Base-by-base conservation (phyloP, 2,329 filamentous ascomycete genomes). In the Pestalotiopsis sp. region DNA sequence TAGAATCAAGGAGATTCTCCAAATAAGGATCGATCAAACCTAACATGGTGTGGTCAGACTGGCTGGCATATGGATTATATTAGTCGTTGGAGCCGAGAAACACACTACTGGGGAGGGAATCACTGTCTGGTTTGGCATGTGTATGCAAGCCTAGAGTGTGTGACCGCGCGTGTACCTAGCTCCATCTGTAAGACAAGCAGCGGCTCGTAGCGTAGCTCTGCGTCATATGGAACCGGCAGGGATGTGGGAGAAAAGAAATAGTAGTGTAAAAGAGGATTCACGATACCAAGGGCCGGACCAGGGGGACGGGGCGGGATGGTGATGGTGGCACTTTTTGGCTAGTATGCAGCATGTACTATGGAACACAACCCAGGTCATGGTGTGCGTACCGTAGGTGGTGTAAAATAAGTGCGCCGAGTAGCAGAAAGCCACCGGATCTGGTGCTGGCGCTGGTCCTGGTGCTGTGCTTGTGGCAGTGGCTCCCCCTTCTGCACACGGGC, bases 201-300 rank as follows among this genome's bases (percentile, higher is more conserved):
- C 74, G 75, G 75, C 71, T 73, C 72, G 73, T 74, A 70, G 75
- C 74, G 73, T 74, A 70, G 75, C 74, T 75, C 77, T 78, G 77
- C 77, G 77, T 79, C 77, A 78, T 76, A 76, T 78, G 77, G 77
- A 75, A 75, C 75, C 73, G 75, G 74, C 76, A 78, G 77, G 77
- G 77, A 77, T 79, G 73, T 73, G 71, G 71, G 72, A 68, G 72
- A 76, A 72, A 73, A 72, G 71, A 72, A 71, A 23, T 52, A 52
- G 45, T 52, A n/a, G n/a, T n/a, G n/a, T n/a, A 77, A 74, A 75
- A 73, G 71, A 62, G 73, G 75, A 71, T 76, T 76, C 75, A 75
- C 75, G 76, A 74, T 23, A 73, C 71, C 70, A 61, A 73, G 74
- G 76, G 73, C 73, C 25, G 31, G 60, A 39, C 20, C 17, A 62